A percentile compares a stretch with the other conserved stretches of the same genome.
Evolutionary conservation across 2,329 filamentous ascomycete genomes (phyloP).

Genomic region (Ceratocystis albifundus): DNA sequence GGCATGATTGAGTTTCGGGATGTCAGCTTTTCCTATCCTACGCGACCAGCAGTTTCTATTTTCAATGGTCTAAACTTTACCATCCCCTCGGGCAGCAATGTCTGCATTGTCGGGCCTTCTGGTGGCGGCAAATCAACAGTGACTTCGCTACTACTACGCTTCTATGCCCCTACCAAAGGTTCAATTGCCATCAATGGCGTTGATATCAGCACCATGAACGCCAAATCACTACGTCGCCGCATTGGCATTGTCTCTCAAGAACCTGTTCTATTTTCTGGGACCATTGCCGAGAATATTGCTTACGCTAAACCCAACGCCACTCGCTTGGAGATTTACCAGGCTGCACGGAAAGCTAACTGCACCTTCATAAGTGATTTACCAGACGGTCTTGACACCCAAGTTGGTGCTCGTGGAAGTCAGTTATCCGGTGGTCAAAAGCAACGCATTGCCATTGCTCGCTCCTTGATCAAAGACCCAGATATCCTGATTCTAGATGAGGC

Average conservation of each 20-base stretch:
- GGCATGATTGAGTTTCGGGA: conserved; percentile 81
- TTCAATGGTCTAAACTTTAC: conserved; percentile 83
- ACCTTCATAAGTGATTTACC: conserved; percentile 95
- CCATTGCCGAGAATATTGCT: conserved; percentile 77
- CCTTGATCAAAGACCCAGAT: conserved; percentile 88
- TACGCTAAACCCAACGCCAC: conserved; percentile 77
- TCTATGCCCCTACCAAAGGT: conserved; percentile 74
- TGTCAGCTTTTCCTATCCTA: conserved; percentile 85
- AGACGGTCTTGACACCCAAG: conserved; percentile 85
- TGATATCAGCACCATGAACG: conserved; percentile 78
- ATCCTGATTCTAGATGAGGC: conserved; percentile 95
- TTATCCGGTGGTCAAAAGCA: conserved; percentile 96
- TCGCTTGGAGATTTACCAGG: conserved; percentile 68
- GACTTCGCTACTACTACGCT: conserved; percentile 76
- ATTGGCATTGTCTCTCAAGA: conserved; percentile 95
- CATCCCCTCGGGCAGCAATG: conserved; percentile 85
- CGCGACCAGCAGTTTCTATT: conserved; percentile 78
- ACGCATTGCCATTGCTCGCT: conserved; percentile 90
- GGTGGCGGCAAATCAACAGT: conserved; percentile 96
- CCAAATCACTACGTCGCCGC: conserved; percentile 79
- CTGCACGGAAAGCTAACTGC: conserved; percentile 87
- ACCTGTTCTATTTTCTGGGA: conserved; percentile 80
- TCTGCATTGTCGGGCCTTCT: conserved; percentile 91
- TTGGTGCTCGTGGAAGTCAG: conserved; percentile 84
- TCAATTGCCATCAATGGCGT: conserved; percentile 71